Percentiles rank a stretch among this genome's conserved stretches.
phyloP scores from a whole-genome alignment of 116 monocot species.

The Phalaenopsis hybrid region DNA sequence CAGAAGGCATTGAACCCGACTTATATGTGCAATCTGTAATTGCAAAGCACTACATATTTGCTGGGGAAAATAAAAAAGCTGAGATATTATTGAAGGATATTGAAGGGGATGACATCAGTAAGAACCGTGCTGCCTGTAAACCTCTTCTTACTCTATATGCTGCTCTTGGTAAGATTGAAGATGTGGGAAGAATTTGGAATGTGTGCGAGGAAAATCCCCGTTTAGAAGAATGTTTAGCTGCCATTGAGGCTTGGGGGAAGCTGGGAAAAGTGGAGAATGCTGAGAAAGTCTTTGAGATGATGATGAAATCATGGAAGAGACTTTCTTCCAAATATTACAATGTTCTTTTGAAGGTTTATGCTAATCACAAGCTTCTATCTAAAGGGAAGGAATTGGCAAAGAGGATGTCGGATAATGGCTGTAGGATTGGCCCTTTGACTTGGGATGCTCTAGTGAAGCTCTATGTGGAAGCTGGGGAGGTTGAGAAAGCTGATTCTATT shows the following conservation, averaged over 20 bases:
- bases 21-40: conserved; percentile 18
- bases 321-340: conserved; percentile 47
- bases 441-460: conserved; percentile 67
- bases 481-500: conserved; percentile 73
- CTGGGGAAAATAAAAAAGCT: conserved; percentile 45
- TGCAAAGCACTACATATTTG: conserved; percentile 50
- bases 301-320: conserved; percentile 40
- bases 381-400: conserved; percentile 69
- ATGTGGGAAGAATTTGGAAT: conserved; percentile 78
- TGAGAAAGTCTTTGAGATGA: conserved; percentile 51
- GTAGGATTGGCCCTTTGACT: conserved; percentile 42
- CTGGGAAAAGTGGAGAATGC: conserved; percentile 54
- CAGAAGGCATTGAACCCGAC: conserved; percentile 43
- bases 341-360: conserved; percentile 58
- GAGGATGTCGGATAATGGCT: conserved; percentile 47
- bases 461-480: conserved; percentile 53
- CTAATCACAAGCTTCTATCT: conserved; percentile 47
- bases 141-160: conserved; percentile 61
- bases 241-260: conserved; percentile 69
- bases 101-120: conserved; percentile 45
- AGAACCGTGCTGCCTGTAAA: conserved; percentile 34
- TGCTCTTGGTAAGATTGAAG: conserved; percentile 41
- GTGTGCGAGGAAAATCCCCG: conserved; percentile 32
- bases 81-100: conserved; percentile 49
- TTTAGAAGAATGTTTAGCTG: conserved; percentile 47